A percentile compares a stretch with the other conserved stretches of the same genome.
phyloP scores from a whole-genome alignment of 352 stramenopile species.

The Globisporangium cylindrosporum region DNA sequence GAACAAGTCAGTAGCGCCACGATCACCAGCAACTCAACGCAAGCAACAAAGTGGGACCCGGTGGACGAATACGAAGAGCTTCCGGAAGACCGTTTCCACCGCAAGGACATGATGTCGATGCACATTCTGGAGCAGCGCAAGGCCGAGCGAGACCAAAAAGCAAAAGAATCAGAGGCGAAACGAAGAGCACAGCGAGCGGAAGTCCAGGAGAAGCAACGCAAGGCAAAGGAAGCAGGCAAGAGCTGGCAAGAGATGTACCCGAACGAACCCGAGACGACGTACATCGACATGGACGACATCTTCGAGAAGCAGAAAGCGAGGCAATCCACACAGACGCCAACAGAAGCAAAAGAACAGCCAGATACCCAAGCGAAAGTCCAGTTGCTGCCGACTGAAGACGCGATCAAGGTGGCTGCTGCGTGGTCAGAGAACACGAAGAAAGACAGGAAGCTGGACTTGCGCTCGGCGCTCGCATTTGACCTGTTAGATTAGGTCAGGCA shows the following conservation, averaged over 20 bases:
- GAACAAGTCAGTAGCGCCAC: not conserved
- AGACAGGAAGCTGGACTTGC: slow-evolving; percentile 32
- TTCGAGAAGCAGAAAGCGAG: slow-evolving; percentile 43
- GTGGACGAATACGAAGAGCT: slow-evolving; percentile 76
- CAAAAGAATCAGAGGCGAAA: slow-evolving; percentile 53
- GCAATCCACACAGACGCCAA: slow-evolving; percentile 24
- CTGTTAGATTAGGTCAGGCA: slow-evolving; percentile 27
- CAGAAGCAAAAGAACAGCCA: slow-evolving; percentile 4
- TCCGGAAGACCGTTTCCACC: slow-evolving; percentile 75
- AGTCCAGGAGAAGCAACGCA: slow-evolving; percentile 50
- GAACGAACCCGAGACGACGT: slow-evolving; percentile 70
- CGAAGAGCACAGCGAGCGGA: slow-evolving; percentile 38
- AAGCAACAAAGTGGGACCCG: slow-evolving; percentile 42
- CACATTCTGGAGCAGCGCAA: slow-evolving; percentile 76
- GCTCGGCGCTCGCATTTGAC: slow-evolving; percentile 69
- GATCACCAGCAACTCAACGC: not conserved
- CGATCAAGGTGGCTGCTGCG: slow-evolving; percentile 36
- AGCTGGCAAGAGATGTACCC: slow-evolving; percentile 81
- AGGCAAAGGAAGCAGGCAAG: slow-evolving; percentile 55
- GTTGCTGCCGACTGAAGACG: slow-evolving; percentile 39
- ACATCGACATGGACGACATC: slow-evolving; percentile 75
- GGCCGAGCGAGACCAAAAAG: slow-evolving; percentile 57
- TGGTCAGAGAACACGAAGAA: slow-evolving; percentile 46
- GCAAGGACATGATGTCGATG: slow-evolving; percentile 86
- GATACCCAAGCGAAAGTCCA: slow-evolving; percentile 6